Evolutionary conservation across 2,329 filamentous ascomycete genomes (phyloP).

Genomic region (Microsporum ferrugineum): DNA sequence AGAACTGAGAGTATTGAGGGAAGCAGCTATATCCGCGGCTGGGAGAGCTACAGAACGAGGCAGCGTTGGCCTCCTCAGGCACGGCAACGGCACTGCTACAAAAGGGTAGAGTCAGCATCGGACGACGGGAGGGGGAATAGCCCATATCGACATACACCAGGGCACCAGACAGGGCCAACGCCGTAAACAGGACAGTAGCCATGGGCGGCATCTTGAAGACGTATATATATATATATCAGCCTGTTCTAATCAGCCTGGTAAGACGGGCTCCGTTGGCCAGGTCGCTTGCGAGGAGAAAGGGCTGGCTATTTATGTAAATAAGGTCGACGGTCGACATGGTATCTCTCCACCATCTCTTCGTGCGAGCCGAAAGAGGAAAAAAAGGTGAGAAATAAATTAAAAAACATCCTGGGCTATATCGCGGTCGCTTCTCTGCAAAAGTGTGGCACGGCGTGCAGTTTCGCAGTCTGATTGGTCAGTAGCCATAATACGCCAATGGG

Average conservation of each 20-base stretch:
- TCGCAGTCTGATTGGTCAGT: neutral
- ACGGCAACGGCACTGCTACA: neutral
- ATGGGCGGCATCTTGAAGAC: neutral
- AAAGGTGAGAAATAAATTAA: no score
- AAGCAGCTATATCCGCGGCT: constrained; percentile 8
- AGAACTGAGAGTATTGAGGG: constrained; percentile 48
- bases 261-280: no score
- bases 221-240: neutral
- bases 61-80: neutral
- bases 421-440: neutral
- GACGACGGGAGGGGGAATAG: neutral
- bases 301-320: neutral
- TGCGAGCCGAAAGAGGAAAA: no score
- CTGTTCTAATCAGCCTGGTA: no score
- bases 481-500: neutral
- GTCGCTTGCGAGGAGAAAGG: neutral
- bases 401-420: neutral
- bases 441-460: neutral
- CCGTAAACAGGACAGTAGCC: neutral
- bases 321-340: no score
- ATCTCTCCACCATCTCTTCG: no score
- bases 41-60: constrained; percentile 2
- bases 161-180: neutral
- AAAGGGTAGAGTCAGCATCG: neutral
- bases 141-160: neutral